phyloP scores from a whole-genome alignment of 2,329 filamentous ascomycete genomes.

The Nigrograna mackinnonii region DNA sequence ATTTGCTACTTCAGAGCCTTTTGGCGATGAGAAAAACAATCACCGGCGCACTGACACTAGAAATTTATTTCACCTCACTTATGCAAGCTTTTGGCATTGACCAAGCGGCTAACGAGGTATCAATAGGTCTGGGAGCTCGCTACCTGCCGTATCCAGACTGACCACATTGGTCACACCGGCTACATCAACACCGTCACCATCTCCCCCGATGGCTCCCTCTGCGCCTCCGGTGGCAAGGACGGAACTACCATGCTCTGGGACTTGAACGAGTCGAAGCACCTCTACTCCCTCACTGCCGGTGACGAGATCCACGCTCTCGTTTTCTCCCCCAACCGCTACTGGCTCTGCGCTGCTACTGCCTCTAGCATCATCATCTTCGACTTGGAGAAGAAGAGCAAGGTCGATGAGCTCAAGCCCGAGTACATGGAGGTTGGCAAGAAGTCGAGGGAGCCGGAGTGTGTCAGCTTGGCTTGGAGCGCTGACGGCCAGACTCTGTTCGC shows the following conservation, averaged over 20 bases:
- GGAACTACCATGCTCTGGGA: conserved; percentile 99
- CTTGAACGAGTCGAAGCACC: conserved; percentile 99
- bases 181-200: conserved; percentile 99
- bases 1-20: conserved; percentile 99
- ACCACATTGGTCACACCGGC: conserved; percentile 99
- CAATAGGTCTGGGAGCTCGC: conserved; percentile 97
- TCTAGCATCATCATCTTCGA: conserved; percentile 99
- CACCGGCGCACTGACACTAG: conserved; percentile 80
- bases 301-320: conserved; percentile 99
- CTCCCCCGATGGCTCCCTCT: conserved; percentile 98
- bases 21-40: conserved; percentile 96
- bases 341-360: conserved; percentile 97
- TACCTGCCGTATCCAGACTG: conserved; percentile 98
- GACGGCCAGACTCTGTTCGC: conserved; percentile 99
- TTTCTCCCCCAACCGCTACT: conserved; percentile 99
- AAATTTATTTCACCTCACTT: conserved; percentile 16
- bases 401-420: conserved; percentile 99
- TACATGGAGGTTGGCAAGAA: conserved; percentile 97
- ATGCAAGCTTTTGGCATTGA: conserved; percentile 1
- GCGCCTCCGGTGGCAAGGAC: conserved; percentile 99
- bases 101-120: conserved; percentile 28
- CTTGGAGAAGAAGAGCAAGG: conserved; percentile 99
- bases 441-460: conserved; percentile 97
- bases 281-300: conserved; percentile 98
- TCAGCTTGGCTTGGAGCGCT: conserved; percentile 95